Conservation (phyloP, 805 yeast genomes). For the Yarrowia sp. region DNA sequence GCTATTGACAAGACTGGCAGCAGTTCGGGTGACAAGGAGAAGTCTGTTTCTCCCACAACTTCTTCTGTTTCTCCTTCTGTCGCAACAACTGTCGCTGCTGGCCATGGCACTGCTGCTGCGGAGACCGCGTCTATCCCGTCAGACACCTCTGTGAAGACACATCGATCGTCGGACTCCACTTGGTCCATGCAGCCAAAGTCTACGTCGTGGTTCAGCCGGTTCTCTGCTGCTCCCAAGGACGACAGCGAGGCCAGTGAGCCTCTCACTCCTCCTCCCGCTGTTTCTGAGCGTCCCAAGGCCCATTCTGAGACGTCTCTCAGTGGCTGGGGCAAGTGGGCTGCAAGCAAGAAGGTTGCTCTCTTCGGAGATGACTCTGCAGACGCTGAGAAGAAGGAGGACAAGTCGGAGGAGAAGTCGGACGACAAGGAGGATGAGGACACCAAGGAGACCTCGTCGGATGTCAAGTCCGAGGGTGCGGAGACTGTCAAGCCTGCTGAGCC, state of each 20-base stretch:
- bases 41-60: conserved; percentile 13
- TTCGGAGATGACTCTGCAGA: background rate
- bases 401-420: background rate
- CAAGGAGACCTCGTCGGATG: background rate
- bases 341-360: background rate
- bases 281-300: conserved; percentile 8
- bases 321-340: conserved; percentile 25
- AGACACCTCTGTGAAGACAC: conserved; percentile 17
- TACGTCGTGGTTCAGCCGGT: conserved; percentile 15
- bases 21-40: background rate
- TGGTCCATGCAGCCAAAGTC: conserved; percentile 10
- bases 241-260: background rate
- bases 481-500: background rate
- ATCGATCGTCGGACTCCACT: conserved; percentile 14
- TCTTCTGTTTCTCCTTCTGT: conserved; percentile 4
- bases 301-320: conserved; percentile 3
- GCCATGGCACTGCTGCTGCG: background rate
- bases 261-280: background rate
- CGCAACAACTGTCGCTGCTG: conserved; percentile 16
- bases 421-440: background rate
- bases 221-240: background rate
- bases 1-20: background rate
- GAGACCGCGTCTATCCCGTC: conserved; percentile 3
- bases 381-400: background rate
- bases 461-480: background rate